Evolutionary conservation across 208 protist species (phyloP).

Genomic region (Leishmania braziliensis): DNA sequence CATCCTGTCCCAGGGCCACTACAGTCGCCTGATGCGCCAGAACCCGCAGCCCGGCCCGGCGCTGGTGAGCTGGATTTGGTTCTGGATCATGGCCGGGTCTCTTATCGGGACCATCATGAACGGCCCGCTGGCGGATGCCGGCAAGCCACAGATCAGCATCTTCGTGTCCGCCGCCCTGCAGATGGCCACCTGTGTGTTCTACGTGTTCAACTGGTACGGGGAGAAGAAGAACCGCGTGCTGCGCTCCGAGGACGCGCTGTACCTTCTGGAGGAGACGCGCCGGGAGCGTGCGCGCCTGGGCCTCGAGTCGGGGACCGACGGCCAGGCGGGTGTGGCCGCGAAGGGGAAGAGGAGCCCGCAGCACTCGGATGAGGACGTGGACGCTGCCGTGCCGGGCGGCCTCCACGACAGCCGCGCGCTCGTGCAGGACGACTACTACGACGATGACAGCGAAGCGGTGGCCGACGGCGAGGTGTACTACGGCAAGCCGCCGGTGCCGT

Average conservation of each 20-base stretch:
- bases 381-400: slow-evolving; percentile 1
- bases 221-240: slow-evolving; percentile 63
- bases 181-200: slow-evolving; percentile 53
- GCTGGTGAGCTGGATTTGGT: slow-evolving; percentile 74
- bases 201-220: slow-evolving; percentile 68
- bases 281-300: slow-evolving; percentile 33
- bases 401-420: background rate
- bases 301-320: background rate
- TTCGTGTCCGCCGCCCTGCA: slow-evolving; percentile 64
- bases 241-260: slow-evolving; percentile 42
- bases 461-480: slow-evolving; percentile 18
- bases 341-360: slow-evolving; percentile 15
- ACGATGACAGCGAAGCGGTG: slow-evolving; percentile 1
- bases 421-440: slow-evolving; percentile 7
- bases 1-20: slow-evolving; percentile 78
- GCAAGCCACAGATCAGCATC: slow-evolving; percentile 46
- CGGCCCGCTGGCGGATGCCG: slow-evolving; percentile 60
- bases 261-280: slow-evolving; percentile 31
- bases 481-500: slow-evolving; percentile 20
- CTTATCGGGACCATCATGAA: slow-evolving; percentile 48
- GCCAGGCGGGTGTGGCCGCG: background rate
- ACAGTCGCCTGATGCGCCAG: slow-evolving; percentile 68
- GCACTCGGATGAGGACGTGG: slow-evolving; percentile 5
- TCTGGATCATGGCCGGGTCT: slow-evolving; percentile 53
- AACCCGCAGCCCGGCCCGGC: slow-evolving; percentile 45